A percentile compares a stretch with the other conserved stretches of the same genome.
Evolutionary conservation across 768 basidiomycete genomes (phyloP).

Genomic region (Suillus subaureus): DNA sequence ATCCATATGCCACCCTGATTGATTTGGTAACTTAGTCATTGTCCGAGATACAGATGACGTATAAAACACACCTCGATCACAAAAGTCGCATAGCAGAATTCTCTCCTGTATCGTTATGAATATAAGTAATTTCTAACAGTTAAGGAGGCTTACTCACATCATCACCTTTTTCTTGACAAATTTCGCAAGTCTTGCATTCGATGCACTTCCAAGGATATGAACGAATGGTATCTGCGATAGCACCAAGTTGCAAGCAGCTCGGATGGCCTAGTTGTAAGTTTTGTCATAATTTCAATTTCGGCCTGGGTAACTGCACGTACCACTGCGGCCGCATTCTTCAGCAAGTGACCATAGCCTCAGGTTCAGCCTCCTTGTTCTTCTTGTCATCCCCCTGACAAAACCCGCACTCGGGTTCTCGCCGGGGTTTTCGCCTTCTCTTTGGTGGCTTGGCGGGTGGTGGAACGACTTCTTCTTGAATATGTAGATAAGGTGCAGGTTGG

Average conservation of each 20-base stretch:
- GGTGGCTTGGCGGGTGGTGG: constrained; percentile 43
- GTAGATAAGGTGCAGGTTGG: constrained; percentile 55
- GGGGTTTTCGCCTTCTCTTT: constrained; percentile 48
- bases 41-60: not conserved
- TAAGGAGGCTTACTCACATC: constrained; percentile 61
- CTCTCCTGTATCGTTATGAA: constrained; percentile 54
- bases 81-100: constrained; percentile 90
- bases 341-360: constrained; percentile 81
- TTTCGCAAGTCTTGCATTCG: constrained; percentile 91
- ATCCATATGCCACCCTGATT: constrained; percentile 80
- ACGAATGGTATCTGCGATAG: constrained; percentile 60
- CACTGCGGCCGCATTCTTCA: constrained; percentile 79
- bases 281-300: constrained; percentile 8
- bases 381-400: constrained; percentile 73
- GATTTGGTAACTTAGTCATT: constrained; percentile 12
- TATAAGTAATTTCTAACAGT: constrained; percentile 15
- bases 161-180: constrained; percentile 83
- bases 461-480: constrained; percentile 47
- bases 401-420: constrained; percentile 69
- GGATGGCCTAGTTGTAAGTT: constrained; percentile 64
- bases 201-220: constrained; percentile 86
- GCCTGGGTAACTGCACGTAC: constrained; percentile 43
- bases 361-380: constrained; percentile 55
- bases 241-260: constrained; percentile 73
- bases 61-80: constrained; percentile 73